Evolutionary conservation across 2,329 filamentous ascomycete species (phyloP), one percentile per base, ranked within the genome.

Genomic region (Pseudopyrenochaeta lycopersici): DNA sequence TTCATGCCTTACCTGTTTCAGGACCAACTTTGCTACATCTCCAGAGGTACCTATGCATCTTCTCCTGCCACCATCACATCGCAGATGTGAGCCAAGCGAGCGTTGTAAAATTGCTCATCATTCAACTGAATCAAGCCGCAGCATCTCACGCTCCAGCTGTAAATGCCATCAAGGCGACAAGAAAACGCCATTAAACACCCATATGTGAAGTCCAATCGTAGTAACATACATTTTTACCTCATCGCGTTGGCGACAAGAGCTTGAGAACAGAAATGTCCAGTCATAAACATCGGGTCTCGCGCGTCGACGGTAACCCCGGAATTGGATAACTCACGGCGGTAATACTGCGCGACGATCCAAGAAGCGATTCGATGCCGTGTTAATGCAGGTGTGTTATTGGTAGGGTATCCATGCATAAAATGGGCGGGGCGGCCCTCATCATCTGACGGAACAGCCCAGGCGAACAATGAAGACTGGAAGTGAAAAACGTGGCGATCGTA

Each of bases 401-500:
- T 70, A 68, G 56, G 63, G 64, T 71, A 70, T 70, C 64, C 64
- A 71, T 73, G 71, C 72, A 73, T 70, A 58, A 68, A 48, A 45
- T 55, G 56, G 58, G 52, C 54, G 49, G 55, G 38, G 46, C 49
- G 47, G 44, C 49, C 40, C 43, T 54, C 52, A 56, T 66, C 65
- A 67, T 65, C 63, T 70, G 67, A 70, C 60, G 42, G 50, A 43
- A 39, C 31, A 20, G 41, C 40, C 30, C 43, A 46, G 35, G 43
- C 47, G 44, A 52, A 48, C 42, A 60, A 58, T 61, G 58, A 52
- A 47, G 47, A 46, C 59, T 51, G 60, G 54, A 59, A 54, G 49
- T 60, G 48, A 46, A 62, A 51, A 52, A 55, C 48, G 50, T 66
- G 57, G 63, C 61, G 58, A 66, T 65, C 61, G 54, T 56, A 54